Conservation (phyloP, 2,329 filamentous ascomycete genomes). For the Alternaria alternata region DNA sequence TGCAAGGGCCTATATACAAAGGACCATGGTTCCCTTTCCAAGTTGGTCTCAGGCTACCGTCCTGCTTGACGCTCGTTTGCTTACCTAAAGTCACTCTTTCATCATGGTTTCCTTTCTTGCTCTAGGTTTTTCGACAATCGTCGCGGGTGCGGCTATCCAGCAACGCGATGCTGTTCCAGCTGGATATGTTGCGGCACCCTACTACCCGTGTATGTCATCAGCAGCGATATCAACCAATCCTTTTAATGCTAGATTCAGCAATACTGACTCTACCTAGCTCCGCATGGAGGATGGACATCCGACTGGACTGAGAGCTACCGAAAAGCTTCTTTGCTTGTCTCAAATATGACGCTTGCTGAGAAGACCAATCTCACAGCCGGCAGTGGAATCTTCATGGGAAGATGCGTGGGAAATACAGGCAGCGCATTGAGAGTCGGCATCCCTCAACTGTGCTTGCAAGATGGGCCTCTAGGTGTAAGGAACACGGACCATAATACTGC, state of each 20-base stretch:
- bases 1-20: conserved; percentile 13
- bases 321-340: conserved; percentile 73
- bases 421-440: conserved; percentile 75
- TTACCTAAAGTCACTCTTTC: conserved; percentile 16
- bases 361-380: conserved; percentile 81
- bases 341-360: conserved; percentile 79
- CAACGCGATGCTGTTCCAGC: conserved; percentile 43
- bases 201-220: conserved; percentile 64
- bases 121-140: conserved; percentile 31
- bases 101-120: conserved; percentile 34
- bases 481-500: conserved; percentile 78
- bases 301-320: conserved; percentile 75
- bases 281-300: conserved; percentile 73
- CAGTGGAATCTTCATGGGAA: conserved; percentile 74
- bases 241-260: not conserved
- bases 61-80: conserved; percentile 10
- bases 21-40: not conserved
- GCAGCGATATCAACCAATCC: not conserved
- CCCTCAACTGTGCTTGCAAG: conserved; percentile 69
- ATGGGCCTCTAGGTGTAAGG: conserved; percentile 75
- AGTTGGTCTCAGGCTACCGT: conserved; percentile 3
- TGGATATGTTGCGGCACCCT: conserved; percentile 59
- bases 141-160: conserved; percentile 36
- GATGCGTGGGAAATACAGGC: conserved; percentile 79
- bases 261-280: conserved; percentile 52